phyloP scores from a whole-genome alignment of 495 filamentous ascomycete species.

The Pseudotulostoma volvatum region DNA sequence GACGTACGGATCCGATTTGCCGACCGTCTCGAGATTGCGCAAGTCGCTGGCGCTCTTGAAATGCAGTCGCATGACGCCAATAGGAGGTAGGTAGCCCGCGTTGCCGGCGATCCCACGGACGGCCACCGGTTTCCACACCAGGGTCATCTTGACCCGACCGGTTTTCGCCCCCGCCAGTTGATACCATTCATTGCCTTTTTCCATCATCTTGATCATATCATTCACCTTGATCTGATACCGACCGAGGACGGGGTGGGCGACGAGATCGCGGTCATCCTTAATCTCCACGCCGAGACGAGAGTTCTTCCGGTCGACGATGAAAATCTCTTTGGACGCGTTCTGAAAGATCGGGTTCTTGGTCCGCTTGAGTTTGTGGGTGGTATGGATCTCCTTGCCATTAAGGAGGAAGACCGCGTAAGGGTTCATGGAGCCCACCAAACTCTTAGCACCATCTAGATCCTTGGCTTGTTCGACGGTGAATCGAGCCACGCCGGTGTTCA shows the following conservation, averaged over 20 bases:
- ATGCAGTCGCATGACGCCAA: conserved; percentile 88
- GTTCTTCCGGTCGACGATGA: conserved; percentile 81
- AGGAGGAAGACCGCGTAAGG: conserved; percentile 78
- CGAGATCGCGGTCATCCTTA: conserved; percentile 83
- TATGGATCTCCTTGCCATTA: conserved; percentile 76
- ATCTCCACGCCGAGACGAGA: conserved; percentile 80
- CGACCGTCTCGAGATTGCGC: conserved; percentile 85
- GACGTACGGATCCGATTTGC: conserved; percentile 91
- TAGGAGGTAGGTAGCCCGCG: conserved; percentile 80
- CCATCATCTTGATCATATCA: conserved; percentile 80
- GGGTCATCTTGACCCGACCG: conserved; percentile 71
- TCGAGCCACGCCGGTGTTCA: conserved; percentile 79
- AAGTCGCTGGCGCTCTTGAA: conserved; percentile 69
- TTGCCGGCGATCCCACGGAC: conserved; percentile 60
- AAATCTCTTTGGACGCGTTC: conserved; percentile 73
- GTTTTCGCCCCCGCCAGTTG: conserved; percentile 65
- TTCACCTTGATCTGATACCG: conserved; percentile 88
- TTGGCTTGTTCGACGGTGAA: conserved; percentile 93
- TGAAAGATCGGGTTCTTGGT: conserved; percentile 94
- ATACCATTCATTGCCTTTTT: conserved; percentile 93
- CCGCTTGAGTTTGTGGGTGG: conserved; percentile 77
- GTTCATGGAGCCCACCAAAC: conserved; percentile 71
- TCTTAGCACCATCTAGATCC: conserved; percentile 82
- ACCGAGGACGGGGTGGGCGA: conserved; percentile 70
- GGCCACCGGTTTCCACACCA: conserved; percentile 90